Conservation (phyloP, 2,329 filamentous ascomycete genomes). For the Plenodomus lindquistii region DNA sequence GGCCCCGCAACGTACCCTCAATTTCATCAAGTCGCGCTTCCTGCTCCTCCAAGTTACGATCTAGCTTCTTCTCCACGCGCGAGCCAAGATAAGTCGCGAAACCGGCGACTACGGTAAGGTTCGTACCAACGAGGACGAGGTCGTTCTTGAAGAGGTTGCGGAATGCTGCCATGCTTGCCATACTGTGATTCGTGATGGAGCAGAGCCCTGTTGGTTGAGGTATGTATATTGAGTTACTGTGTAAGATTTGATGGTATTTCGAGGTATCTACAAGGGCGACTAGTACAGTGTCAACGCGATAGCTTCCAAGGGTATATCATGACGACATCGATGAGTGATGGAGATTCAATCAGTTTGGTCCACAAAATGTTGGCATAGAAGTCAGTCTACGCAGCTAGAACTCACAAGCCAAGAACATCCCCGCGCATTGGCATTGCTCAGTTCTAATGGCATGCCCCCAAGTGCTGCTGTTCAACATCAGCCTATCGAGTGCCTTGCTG, state of each 20-base stretch:
- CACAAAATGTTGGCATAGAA: too few relatives aligned
- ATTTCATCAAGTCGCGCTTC: conserved; percentile 54
- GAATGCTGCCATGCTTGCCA: conserved; percentile 1
- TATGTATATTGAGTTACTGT: not conserved
- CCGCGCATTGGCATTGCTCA: too few relatives aligned
- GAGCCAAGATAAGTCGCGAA: conserved; percentile 12
- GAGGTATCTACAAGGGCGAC: not conserved
- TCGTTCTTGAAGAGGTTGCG: conserved; percentile 15
- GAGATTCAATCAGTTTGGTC: too few relatives aligned
- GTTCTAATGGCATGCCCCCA: not conserved
- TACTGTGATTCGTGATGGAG: too few relatives aligned
- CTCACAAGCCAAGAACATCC: too few relatives aligned
- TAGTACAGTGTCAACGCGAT: not conserved
- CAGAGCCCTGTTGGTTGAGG: too few relatives aligned
- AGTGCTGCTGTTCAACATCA: not conserved
- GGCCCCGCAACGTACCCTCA: conserved; percentile 52
- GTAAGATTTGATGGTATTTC: not conserved
- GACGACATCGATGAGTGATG: conserved; percentile 4
- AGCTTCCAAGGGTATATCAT: conserved; percentile 3
- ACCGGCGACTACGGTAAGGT: conserved; percentile 9
- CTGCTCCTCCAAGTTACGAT: conserved; percentile 51
- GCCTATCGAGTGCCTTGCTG: not conserved
- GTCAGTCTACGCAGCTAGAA: too few relatives aligned
- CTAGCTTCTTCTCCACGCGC: conserved; percentile 21
- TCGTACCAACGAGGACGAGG: conserved; percentile 8